phyloP scores from a whole-genome alignment of 2,329 filamentous ascomycete species.

The Xylariaceae sp. region DNA sequence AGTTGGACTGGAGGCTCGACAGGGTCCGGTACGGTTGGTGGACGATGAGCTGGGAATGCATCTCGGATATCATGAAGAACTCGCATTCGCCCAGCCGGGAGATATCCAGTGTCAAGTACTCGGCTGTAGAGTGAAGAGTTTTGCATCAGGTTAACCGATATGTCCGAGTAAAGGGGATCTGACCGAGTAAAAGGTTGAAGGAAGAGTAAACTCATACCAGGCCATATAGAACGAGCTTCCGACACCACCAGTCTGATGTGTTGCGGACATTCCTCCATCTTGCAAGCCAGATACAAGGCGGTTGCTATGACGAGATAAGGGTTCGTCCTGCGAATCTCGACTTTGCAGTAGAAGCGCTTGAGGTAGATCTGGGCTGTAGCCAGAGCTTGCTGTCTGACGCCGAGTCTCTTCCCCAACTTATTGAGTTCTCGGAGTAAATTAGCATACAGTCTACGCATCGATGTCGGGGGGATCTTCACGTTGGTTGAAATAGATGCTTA shows the following conservation, averaged over 20 bases:
- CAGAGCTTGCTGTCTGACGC: constrained; percentile 82
- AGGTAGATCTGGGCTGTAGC: constrained; percentile 94
- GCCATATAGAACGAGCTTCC: constrained; percentile 81
- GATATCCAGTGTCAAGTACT: constrained; percentile 69
- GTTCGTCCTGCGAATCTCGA: constrained; percentile 88
- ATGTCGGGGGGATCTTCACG: constrained; percentile 51
- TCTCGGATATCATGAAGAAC: constrained; percentile 85
- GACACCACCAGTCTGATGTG: constrained; percentile 87
- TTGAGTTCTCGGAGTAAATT: constrained; percentile 57
- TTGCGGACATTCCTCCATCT: constrained; percentile 96
- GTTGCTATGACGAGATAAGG: constrained; percentile 92
- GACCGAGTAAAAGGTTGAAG: not conserved
- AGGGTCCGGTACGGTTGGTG: constrained; percentile 88
- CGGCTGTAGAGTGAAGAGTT: constrained; percentile 32
- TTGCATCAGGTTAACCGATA: constrained; percentile 11
- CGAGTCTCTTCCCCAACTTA: constrained; percentile 78
- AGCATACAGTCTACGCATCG: constrained; percentile 5
- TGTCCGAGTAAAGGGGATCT: no score
- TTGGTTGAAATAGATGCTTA: constrained; percentile 89
- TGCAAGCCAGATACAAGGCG: constrained; percentile 89
- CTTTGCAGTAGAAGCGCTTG: constrained; percentile 85
- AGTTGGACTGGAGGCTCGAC: constrained; percentile 61
- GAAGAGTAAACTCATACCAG: constrained; percentile 43
- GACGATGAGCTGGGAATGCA: constrained; percentile 83
- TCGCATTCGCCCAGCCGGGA: constrained; percentile 89